A percentile compares a stretch with the other conserved stretches of the same genome.
phyloP scores from a whole-genome alignment of 768 basidiomycete species.

The Lactarius sp. region DNA sequence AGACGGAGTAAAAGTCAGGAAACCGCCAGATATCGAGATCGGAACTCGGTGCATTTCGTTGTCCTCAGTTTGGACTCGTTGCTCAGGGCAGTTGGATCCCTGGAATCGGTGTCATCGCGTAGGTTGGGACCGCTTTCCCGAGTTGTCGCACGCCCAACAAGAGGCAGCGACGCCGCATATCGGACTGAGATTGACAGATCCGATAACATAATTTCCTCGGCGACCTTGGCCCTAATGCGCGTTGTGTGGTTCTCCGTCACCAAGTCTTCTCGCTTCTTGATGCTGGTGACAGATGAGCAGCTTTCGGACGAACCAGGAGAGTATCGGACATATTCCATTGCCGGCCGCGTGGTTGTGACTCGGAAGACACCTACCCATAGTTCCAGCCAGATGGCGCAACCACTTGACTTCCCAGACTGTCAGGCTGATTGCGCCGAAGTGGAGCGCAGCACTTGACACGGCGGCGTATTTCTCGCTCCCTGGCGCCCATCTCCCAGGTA shows the following conservation, averaged over 20 bases:
- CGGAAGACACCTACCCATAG: not conserved
- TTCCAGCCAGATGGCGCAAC: constrained; percentile 12
- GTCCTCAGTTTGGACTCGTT: not conserved
- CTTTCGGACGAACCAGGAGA: constrained; percentile 1
- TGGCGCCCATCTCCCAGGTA: constrained; percentile 13
- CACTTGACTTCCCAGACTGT: constrained; percentile 9
- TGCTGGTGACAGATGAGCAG: not conserved
- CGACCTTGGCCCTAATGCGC: not conserved
- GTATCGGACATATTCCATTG: not conserved
- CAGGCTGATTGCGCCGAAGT: constrained; percentile 19
- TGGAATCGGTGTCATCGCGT: not conserved
- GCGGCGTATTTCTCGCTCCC: constrained; percentile 8
- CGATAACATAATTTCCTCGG: constrained; percentile 17
- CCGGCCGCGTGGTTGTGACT: not conserved
- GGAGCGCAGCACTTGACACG: not conserved
- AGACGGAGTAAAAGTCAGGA: constrained; percentile 10
- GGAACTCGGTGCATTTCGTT: not conserved
- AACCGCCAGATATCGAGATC: constrained; percentile 14
- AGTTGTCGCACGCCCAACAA: not conserved
- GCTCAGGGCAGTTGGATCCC: not conserved
- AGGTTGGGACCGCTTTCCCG: not conserved
- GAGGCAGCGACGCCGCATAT: not conserved
- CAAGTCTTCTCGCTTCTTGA: not conserved
- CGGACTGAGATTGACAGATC: constrained; percentile 14
- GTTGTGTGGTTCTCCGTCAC: not conserved